Conservation (phyloP, 202 grass and related monocot species). For the Schoenoplectus triqueter region DNA sequence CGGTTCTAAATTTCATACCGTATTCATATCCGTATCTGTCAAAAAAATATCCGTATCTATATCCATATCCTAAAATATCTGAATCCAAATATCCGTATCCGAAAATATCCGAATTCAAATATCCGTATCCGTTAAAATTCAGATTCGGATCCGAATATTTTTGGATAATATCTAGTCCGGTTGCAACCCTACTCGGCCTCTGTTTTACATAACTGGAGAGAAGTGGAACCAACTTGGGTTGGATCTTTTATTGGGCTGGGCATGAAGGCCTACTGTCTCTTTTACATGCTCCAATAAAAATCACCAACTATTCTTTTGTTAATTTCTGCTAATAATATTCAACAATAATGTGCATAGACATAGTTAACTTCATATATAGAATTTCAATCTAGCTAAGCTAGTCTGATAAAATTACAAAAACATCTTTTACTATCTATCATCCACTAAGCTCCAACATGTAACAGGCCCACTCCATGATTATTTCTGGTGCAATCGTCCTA, state of each 20-base stretch:
- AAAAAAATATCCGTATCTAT: no score
- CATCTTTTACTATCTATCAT: not conserved
- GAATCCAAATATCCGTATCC: no score
- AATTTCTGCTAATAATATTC: not conserved
- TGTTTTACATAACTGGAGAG: not conserved
- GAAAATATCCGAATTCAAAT: no score
- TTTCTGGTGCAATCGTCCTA: not conserved
- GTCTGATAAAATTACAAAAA: not conserved
- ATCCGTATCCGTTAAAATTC: no score
- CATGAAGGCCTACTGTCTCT: conserved; percentile 4
- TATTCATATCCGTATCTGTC: no score
- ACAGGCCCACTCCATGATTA: not conserved
- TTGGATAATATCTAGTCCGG: no score
- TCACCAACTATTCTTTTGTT: not conserved
- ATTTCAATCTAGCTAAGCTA: not conserved
- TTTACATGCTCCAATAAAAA: not conserved
- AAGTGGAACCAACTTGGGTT: not conserved
- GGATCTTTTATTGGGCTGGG: conserved; percentile 22
- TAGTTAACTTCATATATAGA: not conserved
- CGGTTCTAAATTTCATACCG: no score
- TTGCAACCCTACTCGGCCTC: no score
- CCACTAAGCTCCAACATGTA: not conserved
- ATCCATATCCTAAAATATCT: no score
- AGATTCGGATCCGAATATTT: no score
- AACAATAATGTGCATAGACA: not conserved